Evolutionary conservation across 2,329 filamentous ascomycete species (phyloP).

Genomic region (Graphilbum fragrans): DNA sequence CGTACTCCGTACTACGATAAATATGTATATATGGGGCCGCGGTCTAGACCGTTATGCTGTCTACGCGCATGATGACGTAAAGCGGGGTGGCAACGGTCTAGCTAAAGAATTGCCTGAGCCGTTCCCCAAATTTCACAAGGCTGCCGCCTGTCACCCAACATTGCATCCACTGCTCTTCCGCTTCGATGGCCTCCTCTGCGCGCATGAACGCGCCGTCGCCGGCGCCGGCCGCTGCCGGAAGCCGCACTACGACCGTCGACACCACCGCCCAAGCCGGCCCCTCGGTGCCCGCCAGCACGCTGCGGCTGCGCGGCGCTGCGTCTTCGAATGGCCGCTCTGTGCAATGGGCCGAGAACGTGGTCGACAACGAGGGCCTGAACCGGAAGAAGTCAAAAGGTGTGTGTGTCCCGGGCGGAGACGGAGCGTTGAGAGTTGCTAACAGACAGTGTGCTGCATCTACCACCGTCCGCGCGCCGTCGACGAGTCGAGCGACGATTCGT

Average conservation of each 20-base stretch:
- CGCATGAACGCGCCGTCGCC: no score
- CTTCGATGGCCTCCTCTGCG: not conserved
- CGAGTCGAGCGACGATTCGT: slow-evolving; percentile 65
- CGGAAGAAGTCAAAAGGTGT: slow-evolving; percentile 89
- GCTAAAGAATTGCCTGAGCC: not conserved
- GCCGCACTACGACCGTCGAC: not conserved
- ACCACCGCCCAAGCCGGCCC: not conserved
- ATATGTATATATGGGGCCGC: not conserved
- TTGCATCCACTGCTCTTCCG: no score
- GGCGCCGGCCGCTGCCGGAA: not conserved
- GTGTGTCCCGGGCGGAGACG: no score
- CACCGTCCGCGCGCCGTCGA: slow-evolving; percentile 72
- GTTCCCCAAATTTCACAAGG: not conserved
- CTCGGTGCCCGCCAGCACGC: slow-evolving; percentile 2
- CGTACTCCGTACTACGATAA: not conserved
- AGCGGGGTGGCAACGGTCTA: no score
- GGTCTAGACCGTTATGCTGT: not conserved
- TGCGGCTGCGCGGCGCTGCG: slow-evolving; percentile 40
- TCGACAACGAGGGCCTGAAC: slow-evolving; percentile 91
- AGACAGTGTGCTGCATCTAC: slow-evolving; percentile 94
- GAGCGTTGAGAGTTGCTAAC: no score
- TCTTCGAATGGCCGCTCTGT: slow-evolving; percentile 47
- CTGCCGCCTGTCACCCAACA: not conserved
- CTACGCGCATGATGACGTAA: not conserved
- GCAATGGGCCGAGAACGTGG: slow-evolving; percentile 82